Evolutionary conservation across 305 asterid species (phyloP).

Genomic region (Rubia tinctorum): DNA sequence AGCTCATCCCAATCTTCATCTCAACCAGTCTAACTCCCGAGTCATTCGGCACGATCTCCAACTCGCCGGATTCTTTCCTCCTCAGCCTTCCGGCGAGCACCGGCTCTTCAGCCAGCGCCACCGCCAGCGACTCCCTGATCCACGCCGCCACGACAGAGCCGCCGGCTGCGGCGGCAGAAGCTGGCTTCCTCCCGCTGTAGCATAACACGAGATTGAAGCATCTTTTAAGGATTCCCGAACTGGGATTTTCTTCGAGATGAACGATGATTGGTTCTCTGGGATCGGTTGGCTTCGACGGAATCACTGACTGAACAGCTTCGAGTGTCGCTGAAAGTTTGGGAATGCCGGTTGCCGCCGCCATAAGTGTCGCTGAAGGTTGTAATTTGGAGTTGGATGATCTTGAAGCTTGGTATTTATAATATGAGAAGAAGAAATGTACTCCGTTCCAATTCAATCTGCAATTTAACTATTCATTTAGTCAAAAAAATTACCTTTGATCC

Average conservation of each 20-base stretch:
- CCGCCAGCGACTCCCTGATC: slow-evolving; percentile 51
- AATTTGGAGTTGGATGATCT: neutral
- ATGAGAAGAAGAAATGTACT: no score
- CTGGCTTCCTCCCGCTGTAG: slow-evolving; percentile 13
- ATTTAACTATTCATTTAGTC: no score
- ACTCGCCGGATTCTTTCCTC: slow-evolving; percentile 4
- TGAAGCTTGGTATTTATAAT: no score
- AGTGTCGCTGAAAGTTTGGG: slow-evolving; percentile 18
- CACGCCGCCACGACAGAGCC: slow-evolving; percentile 45
- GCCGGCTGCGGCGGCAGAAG: neutral
- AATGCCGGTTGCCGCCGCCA: neutral
- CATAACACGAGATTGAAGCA: slow-evolving; percentile 41
- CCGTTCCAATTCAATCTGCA: no score
- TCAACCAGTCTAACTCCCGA: slow-evolving; percentile 53
- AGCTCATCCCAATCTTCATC: slow-evolving; percentile 23
- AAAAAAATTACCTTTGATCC: no score
- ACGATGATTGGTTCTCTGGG: slow-evolving; percentile 33
- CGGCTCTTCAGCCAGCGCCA: slow-evolving; percentile 45
- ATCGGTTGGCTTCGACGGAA: slow-evolving; percentile 32
- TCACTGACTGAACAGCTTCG: slow-evolving; percentile 34
- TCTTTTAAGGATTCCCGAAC: slow-evolving; percentile 26
- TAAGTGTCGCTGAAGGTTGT: slow-evolving; percentile 12
- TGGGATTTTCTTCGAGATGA: slow-evolving; percentile 11
- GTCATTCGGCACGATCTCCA: slow-evolving; percentile 47
- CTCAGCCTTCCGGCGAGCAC: slow-evolving; percentile 57